These are phyloP conservation scores for Botrytis tulipae DNA, from an alignment of 2,329 filamentous ascomycete species.

Conservation along the genomic window DNA sequence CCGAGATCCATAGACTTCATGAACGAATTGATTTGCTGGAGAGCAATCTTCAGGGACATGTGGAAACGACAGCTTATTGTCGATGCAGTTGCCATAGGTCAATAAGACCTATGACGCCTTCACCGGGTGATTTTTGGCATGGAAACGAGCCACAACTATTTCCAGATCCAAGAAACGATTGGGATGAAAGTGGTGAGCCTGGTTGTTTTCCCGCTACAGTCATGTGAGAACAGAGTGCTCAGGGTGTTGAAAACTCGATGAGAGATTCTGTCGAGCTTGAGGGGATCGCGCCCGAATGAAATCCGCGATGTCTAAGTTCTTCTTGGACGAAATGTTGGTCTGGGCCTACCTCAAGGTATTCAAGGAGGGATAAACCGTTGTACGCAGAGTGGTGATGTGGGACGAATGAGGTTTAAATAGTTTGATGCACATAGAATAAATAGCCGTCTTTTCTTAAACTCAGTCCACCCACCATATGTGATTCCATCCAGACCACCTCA, in stretches of 20 bases:
- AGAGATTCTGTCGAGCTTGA: not conserved
- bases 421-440: not conserved
- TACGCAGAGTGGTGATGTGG: not conserved
- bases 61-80: not conserved
- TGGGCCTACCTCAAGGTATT: fast-evolving
- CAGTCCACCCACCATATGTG: not conserved
- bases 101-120: not conserved
- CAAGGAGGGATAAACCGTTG: not conserved
- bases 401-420: not conserved
- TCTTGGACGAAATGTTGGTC: not conserved
- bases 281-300: not conserved
- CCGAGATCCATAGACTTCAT: not conserved
- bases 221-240: not conserved
- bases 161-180: not conserved
- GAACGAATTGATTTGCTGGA: not conserved
- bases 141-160: not conserved
- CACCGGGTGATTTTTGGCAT: not conserved
- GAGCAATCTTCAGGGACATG: not conserved
- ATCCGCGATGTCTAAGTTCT: not conserved
- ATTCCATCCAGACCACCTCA: constrained; percentile 11
- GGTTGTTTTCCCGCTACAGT: not conserved
- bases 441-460: not conserved
- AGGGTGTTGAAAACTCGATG: not conserved
- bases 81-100: not conserved
- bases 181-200: not conserved